Evolutionary conservation across 129 eudicot species (phyloP).

Genomic region (Mikania micrantha): DNA sequence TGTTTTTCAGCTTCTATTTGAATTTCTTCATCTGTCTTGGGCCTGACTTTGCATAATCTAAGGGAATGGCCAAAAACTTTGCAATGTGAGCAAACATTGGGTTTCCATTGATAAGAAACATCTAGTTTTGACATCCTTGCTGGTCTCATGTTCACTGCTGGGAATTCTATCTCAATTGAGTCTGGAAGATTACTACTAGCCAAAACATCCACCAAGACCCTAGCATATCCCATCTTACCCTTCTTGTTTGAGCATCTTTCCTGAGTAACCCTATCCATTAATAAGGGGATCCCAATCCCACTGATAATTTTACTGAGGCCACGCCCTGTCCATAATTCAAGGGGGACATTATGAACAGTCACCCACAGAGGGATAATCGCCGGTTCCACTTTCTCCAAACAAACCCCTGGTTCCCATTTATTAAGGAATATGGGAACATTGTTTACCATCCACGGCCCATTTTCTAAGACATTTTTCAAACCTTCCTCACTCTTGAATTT

Average conservation of each 20-base stretch:
- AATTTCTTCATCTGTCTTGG: too few species aligned
- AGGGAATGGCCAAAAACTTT: too few species aligned
- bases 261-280: not conserved
- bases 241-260: not conserved
- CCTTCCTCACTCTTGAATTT: not conserved
- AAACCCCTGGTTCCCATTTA: not conserved
- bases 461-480: not conserved
- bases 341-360: not conserved
- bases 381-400: not conserved
- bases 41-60: too few species aligned
- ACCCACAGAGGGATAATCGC: not conserved
- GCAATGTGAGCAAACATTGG: too few species aligned
- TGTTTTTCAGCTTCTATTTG: too few species aligned
- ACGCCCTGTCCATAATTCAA: not conserved
- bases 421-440: not conserved
- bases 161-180: not conserved
- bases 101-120: too few species aligned
- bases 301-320: not conserved
- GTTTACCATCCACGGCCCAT: not conserved
- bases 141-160: too few species aligned
- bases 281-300: not conserved
- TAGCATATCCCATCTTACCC: not conserved
- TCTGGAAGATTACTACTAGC: not conserved
- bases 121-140: too few species aligned
- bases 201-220: not conserved